These are phyloP conservation scores for Desmodesmus armatus DNA, from an alignment of 139 green algal genomes.

Conservation along the genomic window DNA sequence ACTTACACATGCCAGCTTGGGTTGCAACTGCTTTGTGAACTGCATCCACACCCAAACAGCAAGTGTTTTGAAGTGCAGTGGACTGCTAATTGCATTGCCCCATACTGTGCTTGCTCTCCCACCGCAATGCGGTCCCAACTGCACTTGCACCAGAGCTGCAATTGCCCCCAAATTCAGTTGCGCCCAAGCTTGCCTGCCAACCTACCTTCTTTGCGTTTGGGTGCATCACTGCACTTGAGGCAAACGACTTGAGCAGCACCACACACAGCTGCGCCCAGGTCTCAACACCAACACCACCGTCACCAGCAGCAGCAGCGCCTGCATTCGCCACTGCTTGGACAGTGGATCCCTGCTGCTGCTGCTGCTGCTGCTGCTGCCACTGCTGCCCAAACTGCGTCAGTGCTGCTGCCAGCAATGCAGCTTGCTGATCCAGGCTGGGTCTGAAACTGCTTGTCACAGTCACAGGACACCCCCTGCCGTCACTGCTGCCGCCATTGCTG, in stretches of 20 bases:
- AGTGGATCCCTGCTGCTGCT: neutral
- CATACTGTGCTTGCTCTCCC: neutral
- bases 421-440: slow-evolving; percentile 23
- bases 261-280: neutral
- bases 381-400: slow-evolving; percentile 10
- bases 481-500: slow-evolving; percentile 17
- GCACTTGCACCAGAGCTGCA: neutral
- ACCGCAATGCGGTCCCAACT: too few species aligned
- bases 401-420: slow-evolving; percentile 38
- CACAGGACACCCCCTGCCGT: neutral
- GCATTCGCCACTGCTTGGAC: neutral
- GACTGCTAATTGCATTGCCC: neutral
- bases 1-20: too few species aligned
- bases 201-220: slow-evolving; percentile 33
- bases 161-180: neutral
- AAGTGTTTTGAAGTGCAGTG: neutral
- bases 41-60: too few species aligned
- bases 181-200: neutral
- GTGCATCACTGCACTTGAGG: slow-evolving; percentile 1
- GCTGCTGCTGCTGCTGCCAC: slow-evolving; percentile 18
- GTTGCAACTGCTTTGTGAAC: too few species aligned
- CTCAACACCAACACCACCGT: too few species aligned
- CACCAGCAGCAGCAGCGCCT: neutral
- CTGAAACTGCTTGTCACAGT: slow-evolving; percentile 18
- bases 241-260: slow-evolving; percentile 17